Percentiles rank a stretch among this genome's conserved stretches.
These are phyloP conservation scores for Jamesozyma jinghongensis DNA, from an alignment of 805 yeast genomes.

Conservation along the genomic window DNA sequence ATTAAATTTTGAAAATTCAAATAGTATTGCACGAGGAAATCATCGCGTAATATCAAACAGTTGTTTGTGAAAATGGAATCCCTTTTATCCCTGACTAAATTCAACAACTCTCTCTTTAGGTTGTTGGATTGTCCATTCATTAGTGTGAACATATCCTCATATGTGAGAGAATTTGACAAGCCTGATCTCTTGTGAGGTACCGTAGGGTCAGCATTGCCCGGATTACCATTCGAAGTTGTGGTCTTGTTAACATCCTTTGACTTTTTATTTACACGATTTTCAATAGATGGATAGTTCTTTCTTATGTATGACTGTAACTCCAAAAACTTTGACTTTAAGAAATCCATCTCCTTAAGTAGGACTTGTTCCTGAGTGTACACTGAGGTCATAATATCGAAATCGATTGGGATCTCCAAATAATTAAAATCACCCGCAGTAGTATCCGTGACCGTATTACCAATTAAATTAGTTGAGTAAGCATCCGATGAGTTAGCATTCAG, in stretches of 20 bases:
- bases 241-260: no score
- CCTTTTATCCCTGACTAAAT: constrained; percentile 9
- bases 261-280: not conserved
- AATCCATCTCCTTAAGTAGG: constrained; percentile 15
- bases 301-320: constrained; percentile 9
- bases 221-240: no score
- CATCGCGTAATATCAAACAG: constrained; percentile 14
- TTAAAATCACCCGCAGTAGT: not conserved
- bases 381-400: constrained; percentile 11
- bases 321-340: constrained; percentile 10
- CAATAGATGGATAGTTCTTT: not conserved
- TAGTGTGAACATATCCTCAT: not conserved
- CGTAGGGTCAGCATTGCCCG: no score
- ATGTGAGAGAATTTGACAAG: not conserved
- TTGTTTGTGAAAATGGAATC: constrained; percentile 13
- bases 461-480: not conserved
- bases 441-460: not conserved
- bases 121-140: constrained; percentile 3
- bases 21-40: constrained; percentile 15
- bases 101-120: no score
- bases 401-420: constrained; percentile 3
- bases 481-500: constrained; percentile 5
- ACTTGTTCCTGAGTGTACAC: constrained; percentile 16
- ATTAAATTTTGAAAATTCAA: constrained; percentile 10
- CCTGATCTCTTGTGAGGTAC: no score